Conservation (phyloP, 1,284 basidiomycete genomes). For the Blastosporella zonata region DNA sequence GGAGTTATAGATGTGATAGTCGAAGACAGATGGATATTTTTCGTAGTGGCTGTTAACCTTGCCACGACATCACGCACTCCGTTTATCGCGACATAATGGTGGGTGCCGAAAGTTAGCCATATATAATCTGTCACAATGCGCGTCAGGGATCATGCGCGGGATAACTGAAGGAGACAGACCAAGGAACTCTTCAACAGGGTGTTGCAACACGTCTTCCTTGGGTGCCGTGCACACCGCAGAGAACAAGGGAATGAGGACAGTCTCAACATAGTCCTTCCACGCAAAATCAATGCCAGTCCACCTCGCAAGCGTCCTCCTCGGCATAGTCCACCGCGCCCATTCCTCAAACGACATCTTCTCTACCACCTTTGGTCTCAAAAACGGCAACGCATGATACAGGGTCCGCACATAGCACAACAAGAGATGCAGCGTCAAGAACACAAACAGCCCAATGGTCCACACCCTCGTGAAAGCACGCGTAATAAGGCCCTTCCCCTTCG, state of each 20-base stretch:
- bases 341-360: conserved; percentile 42
- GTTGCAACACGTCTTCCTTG: conserved; percentile 43
- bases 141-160: conserved; percentile 2
- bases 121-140: conserved; percentile 50
- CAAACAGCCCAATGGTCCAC: conserved; percentile 30
- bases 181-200: conserved; percentile 62
- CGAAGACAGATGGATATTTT: conserved; percentile 52
- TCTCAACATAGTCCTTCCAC: conserved; percentile 54
- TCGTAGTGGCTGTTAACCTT: conserved; percentile 39
- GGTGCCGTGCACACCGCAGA: conserved; percentile 70
- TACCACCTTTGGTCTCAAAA: conserved; percentile 33
- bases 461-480: conserved; percentile 22
- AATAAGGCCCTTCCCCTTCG: conserved; percentile 15
- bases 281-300: conserved; percentile 40
- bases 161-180: conserved; percentile 35
- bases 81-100: conserved; percentile 56
- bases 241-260: conserved; percentile 61
- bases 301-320: conserved; percentile 35
- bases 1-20: conserved; percentile 43
- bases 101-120: conserved; percentile 56
- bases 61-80: conserved; percentile 56
- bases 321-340: conserved; percentile 44
- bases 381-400: conserved; percentile 46
- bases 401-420: conserved; percentile 55
- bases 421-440: conserved; percentile 37